phyloP scores from a whole-genome alignment of 1,284 basidiomycete species.

The Fomes fomentarius region DNA sequence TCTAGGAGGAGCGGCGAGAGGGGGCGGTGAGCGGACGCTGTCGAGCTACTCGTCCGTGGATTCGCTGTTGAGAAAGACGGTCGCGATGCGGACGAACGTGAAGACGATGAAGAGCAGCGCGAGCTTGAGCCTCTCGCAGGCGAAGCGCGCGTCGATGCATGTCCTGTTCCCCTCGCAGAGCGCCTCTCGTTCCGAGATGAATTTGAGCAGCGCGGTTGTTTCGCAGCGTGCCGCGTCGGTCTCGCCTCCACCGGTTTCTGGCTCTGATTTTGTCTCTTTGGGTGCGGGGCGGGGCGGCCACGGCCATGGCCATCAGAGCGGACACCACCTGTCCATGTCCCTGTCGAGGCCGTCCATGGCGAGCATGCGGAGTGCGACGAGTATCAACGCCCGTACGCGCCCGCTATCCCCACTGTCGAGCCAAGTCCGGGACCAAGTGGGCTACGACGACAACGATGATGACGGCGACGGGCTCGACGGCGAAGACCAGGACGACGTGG shows the following conservation, averaged over 20 bases:
- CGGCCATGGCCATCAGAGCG: too few relatives aligned
- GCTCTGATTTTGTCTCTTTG: too few relatives aligned
- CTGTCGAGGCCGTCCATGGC: slow-evolving; percentile 16
- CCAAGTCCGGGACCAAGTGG: slow-evolving; percentile 7
- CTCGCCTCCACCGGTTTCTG: slow-evolving; percentile 12
- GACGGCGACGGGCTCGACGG: neutral
- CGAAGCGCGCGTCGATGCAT: slow-evolving; percentile 19
- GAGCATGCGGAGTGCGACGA: slow-evolving; percentile 9
- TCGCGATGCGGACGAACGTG: slow-evolving; percentile 22
- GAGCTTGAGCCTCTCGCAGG: neutral
- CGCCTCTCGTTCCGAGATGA: slow-evolving; percentile 8
- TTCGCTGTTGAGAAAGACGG: slow-evolving; percentile 28
- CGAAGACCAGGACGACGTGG: neutral
- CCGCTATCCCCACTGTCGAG: slow-evolving; percentile 27
- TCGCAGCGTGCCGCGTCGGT: slow-evolving; percentile 9
- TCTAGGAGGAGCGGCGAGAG: too few relatives aligned
- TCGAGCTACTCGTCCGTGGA: slow-evolving; percentile 34
- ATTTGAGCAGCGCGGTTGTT: neutral
- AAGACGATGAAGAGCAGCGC: slow-evolving; percentile 7
- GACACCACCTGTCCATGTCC: too few relatives aligned
- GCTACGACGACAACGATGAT: slow-evolving; percentile 1
- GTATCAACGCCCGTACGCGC: slow-evolving; percentile 6
- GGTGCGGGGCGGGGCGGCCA: too few relatives aligned
- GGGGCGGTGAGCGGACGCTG: slow-evolving; percentile 21
- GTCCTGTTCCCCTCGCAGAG: slow-evolving; percentile 18